Base-by-base conservation (phyloP, 2,329 filamentous ascomycete genomes). In the Cercospora canescens region DNA sequence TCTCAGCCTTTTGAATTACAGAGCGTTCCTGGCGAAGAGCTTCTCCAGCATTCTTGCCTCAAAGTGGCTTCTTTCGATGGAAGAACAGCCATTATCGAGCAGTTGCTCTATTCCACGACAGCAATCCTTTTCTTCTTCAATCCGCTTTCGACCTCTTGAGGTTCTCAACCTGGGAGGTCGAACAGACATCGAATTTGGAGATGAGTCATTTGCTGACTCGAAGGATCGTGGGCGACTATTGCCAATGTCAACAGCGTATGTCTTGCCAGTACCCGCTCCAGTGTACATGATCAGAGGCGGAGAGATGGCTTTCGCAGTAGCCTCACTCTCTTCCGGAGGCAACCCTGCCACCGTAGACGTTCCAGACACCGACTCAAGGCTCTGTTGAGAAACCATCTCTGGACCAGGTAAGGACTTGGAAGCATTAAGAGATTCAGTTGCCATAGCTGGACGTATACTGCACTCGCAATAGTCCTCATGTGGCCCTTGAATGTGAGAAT, bases 391-490 rank as follows among this genome's bases (percentile, higher is more conserved):
- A n/a, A n/a, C n/a, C n/a, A n/a, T n/a, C n/a, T n/a, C n/a, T n/a
- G n/a, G n/a, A n/a, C n/a, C n/a, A n/a, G n/a, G n/a, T n/a, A n/a
- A n/a, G 52, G 28, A 3, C n/a, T 18, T 55, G 8, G 28, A 12
- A n/a, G 28, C 16, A 9, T 12, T 4, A 32, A n/a, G 28, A 35
- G 26, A 8, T 24, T 30, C 52, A 55, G 30, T 34, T 1, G 24
- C 14, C 18, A 6, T 26, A 21, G 24, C 21, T 11, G 28, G 4
- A 14, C 3, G 2, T 6, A 12, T 6, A 12, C 30, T n/a, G 28
- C 48, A 62, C 14, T 39, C 48, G 32, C 60, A 62, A 26, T 21
- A 35, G 2, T 55, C 45, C 12, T 55, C 48, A 62, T 62, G 60
- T 35, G 41, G 28, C 7, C 59, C 59, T 52, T 50, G 28, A 14